Evolutionary conservation across 1,284 basidiomycete genomes (phyloP).

Genomic region (Schizopora paradoxa): DNA sequence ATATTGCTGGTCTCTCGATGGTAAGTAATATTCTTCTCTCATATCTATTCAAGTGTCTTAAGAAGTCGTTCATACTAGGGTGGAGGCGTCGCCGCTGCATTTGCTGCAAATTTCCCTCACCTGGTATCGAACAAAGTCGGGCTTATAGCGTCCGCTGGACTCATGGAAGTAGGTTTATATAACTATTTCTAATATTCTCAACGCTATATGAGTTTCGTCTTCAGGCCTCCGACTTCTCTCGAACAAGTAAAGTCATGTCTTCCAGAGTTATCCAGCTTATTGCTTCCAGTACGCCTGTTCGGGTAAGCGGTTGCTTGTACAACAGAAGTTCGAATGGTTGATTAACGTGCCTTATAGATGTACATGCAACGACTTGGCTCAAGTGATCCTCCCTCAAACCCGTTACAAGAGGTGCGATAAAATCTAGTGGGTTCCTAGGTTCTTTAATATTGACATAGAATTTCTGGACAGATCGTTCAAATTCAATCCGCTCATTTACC

Average conservation of each 20-base stretch:
- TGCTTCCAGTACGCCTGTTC: slow-evolving; percentile 53
- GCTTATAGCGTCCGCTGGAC: slow-evolving; percentile 61
- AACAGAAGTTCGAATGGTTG: not conserved
- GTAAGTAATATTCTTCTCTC: slow-evolving; percentile 29
- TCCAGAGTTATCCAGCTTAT: slow-evolving; percentile 60
- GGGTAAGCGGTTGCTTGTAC: slow-evolving; percentile 34
- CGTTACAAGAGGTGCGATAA: slow-evolving; percentile 9
- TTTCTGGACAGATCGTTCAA: slow-evolving; percentile 46
- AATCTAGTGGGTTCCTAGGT: not conserved
- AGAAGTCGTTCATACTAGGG: slow-evolving; percentile 42
- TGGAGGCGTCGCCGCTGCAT: slow-evolving; percentile 65
- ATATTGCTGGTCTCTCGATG: slow-evolving; percentile 70
- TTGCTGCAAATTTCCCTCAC: slow-evolving; percentile 62
- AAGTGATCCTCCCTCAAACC: slow-evolving; percentile 10
- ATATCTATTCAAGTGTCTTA: slow-evolving; percentile 1
- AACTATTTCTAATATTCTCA: not conserved
- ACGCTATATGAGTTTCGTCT: slow-evolving; percentile 1
- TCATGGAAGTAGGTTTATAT: slow-evolving; percentile 47
- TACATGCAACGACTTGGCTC: slow-evolving; percentile 10
- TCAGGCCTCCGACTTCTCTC: slow-evolving; percentile 59
- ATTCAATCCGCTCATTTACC: slow-evolving; percentile 69
- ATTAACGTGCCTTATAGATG: not conserved
- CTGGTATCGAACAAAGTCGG: slow-evolving; percentile 59
- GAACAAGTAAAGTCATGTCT: slow-evolving; percentile 68
- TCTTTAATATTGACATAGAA: not conserved